Base-by-base conservation (phyloP, 1,284 basidiomycete genomes). In the Stereum hirsutum region DNA sequence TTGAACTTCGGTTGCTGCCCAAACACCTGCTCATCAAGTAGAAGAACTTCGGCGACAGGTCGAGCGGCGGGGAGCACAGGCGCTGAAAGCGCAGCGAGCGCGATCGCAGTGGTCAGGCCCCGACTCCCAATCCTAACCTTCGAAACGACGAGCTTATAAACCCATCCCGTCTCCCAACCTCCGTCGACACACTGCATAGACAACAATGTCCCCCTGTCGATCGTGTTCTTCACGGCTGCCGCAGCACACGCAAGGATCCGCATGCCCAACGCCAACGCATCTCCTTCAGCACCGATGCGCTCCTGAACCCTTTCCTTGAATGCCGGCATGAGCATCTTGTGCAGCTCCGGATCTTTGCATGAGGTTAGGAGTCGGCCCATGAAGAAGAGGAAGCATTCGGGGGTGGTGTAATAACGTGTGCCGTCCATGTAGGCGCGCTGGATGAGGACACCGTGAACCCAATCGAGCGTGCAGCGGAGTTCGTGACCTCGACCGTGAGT, bases 351-450 rank as follows among this genome's bases (percentile, higher is more conserved):
- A 48, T 69, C 64, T 19, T 50, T 47, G 3, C 63, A 57, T 14
- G 49, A 56, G 10, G 57, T 51, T n/a, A 78, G 58, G 4, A 79
- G 63, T 12, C 75, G 70, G 42, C 62, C 60, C 40, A 75, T 55
- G 58, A 77, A 77, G 55, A 61, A 77, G 6, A 78, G 63, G 54
- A 76, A 77, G 46, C 63, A 66, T 53, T 77, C 76, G 0, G 74
- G 57, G 0, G 66, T 68, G 30, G 64, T 62, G 52, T 79, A 78
- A 54, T 78, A 79, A 10, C 72, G 63, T 14, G 75, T 76, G 5
- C 76, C 76, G 15, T 72, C 66, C 17, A 69, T 52, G 52, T 78
- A 78, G 2, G 73, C 75, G 17, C 71, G 65, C 52, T 75, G 65
- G 23, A 62, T 51, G 20, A 79, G 63, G 15, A 75, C 68, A 30